A percentile compares a stretch with the other conserved stretches of the same genome.
phyloP scores from a whole-genome alignment of 2,329 filamentous ascomycete genomes.

The Parastagonospora nodorum region DNA sequence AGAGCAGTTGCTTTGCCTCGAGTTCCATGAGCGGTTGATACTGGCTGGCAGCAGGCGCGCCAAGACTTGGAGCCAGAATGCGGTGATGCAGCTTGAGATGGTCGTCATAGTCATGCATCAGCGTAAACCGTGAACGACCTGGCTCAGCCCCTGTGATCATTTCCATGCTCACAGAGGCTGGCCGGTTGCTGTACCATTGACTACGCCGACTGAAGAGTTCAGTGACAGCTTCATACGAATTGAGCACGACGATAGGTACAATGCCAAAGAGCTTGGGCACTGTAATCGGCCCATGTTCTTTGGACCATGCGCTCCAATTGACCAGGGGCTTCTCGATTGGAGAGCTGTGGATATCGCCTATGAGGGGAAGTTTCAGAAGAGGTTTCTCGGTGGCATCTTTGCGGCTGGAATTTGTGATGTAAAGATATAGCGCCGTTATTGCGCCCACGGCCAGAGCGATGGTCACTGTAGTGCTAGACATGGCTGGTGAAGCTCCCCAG shows the following conservation, averaged over 20 bases:
- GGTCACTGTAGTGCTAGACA: too few species aligned
- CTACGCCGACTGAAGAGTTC: constrained; percentile 15
- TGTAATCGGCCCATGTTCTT: constrained; percentile 8
- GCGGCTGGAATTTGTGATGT: neutral
- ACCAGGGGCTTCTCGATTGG: constrained; percentile 8
- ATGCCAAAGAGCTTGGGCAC: constrained; percentile 11
- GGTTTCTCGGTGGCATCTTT: constrained; percentile 2
- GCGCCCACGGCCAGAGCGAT: too few species aligned
- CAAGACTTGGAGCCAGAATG: constrained; percentile 12
- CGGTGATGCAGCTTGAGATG: constrained; percentile 14
- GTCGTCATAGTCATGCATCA: constrained; percentile 17
- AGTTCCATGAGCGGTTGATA: constrained; percentile 13
- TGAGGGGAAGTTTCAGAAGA: constrained; percentile 12
- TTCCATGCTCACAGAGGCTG: constrained; percentile 15
- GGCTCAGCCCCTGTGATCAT: constrained; percentile 13
- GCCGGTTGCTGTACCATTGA: constrained; percentile 13
- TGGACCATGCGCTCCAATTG: constrained; percentile 12
- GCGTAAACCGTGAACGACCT: constrained; percentile 10
- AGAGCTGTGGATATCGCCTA: constrained; percentile 12
- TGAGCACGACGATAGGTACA: constrained; percentile 13
- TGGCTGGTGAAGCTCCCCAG: too few species aligned
- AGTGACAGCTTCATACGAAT: constrained; percentile 12
- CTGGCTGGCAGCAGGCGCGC: constrained; percentile 7
- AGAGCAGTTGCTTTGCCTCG: constrained; percentile 12
- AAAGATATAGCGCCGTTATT: neutral